Evolutionary conservation across 495 filamentous ascomycete genomes (phyloP).

Genomic region (Immersiella caudata): DNA sequence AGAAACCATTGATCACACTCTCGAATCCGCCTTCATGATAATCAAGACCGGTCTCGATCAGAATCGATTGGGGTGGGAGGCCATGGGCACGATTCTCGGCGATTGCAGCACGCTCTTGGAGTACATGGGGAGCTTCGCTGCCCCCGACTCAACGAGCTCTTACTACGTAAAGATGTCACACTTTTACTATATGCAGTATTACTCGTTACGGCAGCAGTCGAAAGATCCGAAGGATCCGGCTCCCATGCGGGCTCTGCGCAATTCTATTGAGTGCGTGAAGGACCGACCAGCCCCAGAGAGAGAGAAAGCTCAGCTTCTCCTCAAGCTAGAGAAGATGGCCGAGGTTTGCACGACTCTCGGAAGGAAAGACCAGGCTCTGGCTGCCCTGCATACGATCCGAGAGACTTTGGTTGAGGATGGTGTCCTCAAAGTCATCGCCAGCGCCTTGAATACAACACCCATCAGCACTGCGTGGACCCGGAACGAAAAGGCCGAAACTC

Average conservation of each 20-base stretch:
- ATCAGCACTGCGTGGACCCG: constrained; percentile 41
- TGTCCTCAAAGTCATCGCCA: constrained; percentile 44
- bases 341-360: constrained; percentile 46
- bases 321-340: constrained; percentile 55
- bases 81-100: constrained; percentile 56
- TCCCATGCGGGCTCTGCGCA: constrained; percentile 51
- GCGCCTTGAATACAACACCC: constrained; percentile 38
- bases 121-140: constrained; percentile 43
- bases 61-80: constrained; percentile 48
- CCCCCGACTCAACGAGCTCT: constrained; percentile 36
- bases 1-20: constrained; percentile 47
- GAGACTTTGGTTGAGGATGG: constrained; percentile 51
- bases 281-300: constrained; percentile 47
- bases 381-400: constrained; percentile 46
- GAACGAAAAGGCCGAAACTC: constrained; percentile 41
- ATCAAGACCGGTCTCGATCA: constrained; percentile 49
- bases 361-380: constrained; percentile 47
- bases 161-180: constrained; percentile 72
- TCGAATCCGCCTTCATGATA: constrained; percentile 61
- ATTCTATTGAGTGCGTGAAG: constrained; percentile 54
- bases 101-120: constrained; percentile 57
- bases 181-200: constrained; percentile 69
- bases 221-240: constrained; percentile 43
- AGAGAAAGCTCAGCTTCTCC: constrained; percentile 46
- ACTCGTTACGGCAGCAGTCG: constrained; percentile 40